Evolutionary conservation across 169 alveolate genomes (phyloP), one percentile per base, ranked within the genome.

Genomic region (Toxoplasma gondii): DNA sequence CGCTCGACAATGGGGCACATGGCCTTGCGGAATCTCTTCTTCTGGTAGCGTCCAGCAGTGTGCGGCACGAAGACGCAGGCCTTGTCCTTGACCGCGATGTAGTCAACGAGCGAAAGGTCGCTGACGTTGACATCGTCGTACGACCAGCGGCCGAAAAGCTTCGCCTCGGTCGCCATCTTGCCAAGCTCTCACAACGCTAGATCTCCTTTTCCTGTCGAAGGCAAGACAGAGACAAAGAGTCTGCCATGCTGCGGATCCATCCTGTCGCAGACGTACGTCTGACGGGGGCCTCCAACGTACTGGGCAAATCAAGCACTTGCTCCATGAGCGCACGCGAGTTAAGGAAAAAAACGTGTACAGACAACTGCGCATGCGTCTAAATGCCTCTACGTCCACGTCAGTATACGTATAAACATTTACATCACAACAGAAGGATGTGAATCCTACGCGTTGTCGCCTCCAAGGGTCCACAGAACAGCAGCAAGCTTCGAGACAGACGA

Each of bases 1-100:
- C 99, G 98, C 98, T 99, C 99, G 92, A 99, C 99, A 67, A 99
- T 98, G 90, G 99, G 99, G 98, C 99, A 99, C 92, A 96, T 97
- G 38, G 99, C 99, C 97, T 99, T 99, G 96, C 99, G 98, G 98
- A 99, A 99, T 86, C 99, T 98, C 97, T 98, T 98, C 97, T 97
- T 98, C 97, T 99, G 99, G 97, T 99, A 99, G 69, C 99, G 97
- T 82, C 99, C 99, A 70, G 99, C 99, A 53, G 99, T 99, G 98
- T 98, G 99, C 39, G 99, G 99, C 54, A 99, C 98, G 97, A 97
- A 98, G 64, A 98, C 99, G 87, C 99, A 96, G n/a, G 99, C 99
- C 97, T 98, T 98, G 93, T 98, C 97, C 70, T 98, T 96, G 91
- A 98, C 98, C 93, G 99, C 99, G 95, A 95, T 88, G 96, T 91